phyloP scores from a whole-genome alignment of 495 filamentous ascomycete genomes.

The Aspergillus indologenus region DNA sequence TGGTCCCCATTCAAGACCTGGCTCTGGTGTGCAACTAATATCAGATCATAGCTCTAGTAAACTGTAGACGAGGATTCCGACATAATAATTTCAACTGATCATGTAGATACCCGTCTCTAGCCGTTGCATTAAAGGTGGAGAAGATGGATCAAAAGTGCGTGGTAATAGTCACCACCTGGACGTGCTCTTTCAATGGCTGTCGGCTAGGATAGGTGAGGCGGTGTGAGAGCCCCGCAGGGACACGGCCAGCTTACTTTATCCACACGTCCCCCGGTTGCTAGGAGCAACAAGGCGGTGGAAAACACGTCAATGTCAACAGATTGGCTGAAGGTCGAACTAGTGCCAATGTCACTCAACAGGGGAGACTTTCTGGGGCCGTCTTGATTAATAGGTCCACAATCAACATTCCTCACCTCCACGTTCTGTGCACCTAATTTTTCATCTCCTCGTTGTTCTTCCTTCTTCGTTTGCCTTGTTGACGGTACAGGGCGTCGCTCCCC shows the following conservation, averaged over 20 bases:
- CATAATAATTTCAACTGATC: neutral
- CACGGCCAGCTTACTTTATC: conserved; percentile 2
- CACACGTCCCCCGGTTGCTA: conserved; percentile 28
- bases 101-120: neutral
- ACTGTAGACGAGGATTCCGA: neutral
- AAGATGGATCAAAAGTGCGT: neutral
- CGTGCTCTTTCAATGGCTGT: neutral
- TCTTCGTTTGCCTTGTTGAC: conserved; percentile 15
- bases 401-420: conserved; percentile 23
- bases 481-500: conserved; percentile 21
- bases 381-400: conserved; percentile 20
- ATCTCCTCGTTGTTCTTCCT: conserved; percentile 14
- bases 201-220: neutral
- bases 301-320: conserved; percentile 38
- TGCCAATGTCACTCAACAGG: conserved; percentile 17
- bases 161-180: neutral
- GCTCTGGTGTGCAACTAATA: too few relatives aligned
- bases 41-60: too few relatives aligned
- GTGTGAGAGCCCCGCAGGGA: neutral
- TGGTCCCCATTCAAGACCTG: too few relatives aligned
- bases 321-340: conserved; percentile 18
- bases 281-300: conserved; percentile 34
- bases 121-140: neutral
- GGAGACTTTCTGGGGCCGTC: conserved; percentile 12
- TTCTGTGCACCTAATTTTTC: conserved; percentile 1